Percentiles rank a stretch among this genome's conserved stretches.
phyloP scores from a whole-genome alignment of 306 rosid genomes.

The Castanopsis chinensis region DNA sequence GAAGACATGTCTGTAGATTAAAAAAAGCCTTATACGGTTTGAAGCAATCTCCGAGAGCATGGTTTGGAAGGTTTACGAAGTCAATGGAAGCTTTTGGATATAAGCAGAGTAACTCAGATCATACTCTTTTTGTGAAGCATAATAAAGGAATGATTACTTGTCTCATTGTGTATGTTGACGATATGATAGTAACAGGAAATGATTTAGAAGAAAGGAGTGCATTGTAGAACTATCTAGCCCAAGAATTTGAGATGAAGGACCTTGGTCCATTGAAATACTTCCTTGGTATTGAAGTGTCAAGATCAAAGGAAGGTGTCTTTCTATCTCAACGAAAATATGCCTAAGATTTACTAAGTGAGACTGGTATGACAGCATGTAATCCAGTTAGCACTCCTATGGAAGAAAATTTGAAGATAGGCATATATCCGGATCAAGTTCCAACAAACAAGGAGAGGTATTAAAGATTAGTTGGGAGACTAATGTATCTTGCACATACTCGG shows the following conservation, averaged over 20 bases:
- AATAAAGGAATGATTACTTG: background rate
- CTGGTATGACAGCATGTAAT: background rate
- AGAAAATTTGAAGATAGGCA: background rate
- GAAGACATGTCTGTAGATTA: background rate
- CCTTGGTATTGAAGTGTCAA: background rate
- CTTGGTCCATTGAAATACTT: background rate
- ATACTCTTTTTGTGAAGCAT: background rate
- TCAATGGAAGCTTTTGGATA: background rate
- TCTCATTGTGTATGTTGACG: background rate
- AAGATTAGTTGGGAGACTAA: background rate
- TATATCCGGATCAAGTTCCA: background rate
- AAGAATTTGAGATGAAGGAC: slow-evolving; percentile 2
- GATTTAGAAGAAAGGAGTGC: background rate
- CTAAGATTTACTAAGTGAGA: background rate
- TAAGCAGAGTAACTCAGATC: background rate
- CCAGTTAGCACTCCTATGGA: background rate
- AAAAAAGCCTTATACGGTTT: background rate
- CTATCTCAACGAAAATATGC: background rate
- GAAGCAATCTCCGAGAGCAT: background rate
- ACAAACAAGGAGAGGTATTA: background rate
- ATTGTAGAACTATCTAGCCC: background rate
- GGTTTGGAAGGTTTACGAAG: background rate
- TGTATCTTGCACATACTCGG: background rate
- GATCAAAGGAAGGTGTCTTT: background rate
- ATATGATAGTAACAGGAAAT: slow-evolving; percentile 4